phyloP scores from a whole-genome alignment of 345 rosid species.

The Ceriops decandra region DNA sequence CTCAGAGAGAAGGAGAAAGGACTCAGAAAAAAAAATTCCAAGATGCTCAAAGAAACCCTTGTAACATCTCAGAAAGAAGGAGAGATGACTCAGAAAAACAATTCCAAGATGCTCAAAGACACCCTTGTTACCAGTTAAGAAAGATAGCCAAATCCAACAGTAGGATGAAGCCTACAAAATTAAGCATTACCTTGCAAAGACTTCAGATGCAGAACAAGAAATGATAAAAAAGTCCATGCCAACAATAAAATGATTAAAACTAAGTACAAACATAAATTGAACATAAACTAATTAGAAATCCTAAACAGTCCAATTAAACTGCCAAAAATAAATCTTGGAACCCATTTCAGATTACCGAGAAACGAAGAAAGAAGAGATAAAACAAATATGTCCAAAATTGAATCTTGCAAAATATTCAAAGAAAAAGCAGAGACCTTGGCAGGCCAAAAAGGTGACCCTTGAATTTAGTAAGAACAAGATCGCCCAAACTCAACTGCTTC shows the following conservation, averaged over 20 bases:
- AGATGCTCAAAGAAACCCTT: too few species aligned
- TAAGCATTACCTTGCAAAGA: too few species aligned
- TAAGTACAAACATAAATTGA: too few species aligned
- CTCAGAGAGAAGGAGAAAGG: too few species aligned
- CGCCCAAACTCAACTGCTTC: constrained; percentile 74
- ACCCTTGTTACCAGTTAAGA: too few species aligned
- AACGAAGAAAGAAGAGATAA: not conserved
- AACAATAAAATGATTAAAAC: too few species aligned
- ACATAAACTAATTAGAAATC: too few species aligned
- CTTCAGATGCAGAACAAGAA: too few species aligned
- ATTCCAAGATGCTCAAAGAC: too few species aligned
- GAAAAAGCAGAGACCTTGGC: constrained; percentile 58
- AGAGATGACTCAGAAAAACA: not conserved
- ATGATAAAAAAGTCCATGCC: too few species aligned
- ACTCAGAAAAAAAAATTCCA: too few species aligned
- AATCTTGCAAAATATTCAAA: not conserved
- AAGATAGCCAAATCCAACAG: not conserved
- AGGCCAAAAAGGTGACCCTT: constrained; percentile 98
- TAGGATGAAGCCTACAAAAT: not conserved
- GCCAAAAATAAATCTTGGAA: not conserved
- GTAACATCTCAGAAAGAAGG: not conserved
- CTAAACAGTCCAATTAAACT: not conserved
- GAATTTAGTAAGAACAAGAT: constrained; percentile 95
- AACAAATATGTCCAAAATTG: not conserved
- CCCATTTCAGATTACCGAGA: not conserved